These are phyloP conservation scores for Pythium dissimile DNA, from an alignment of 352 stramenopile species.

Conservation along the genomic window DNA sequence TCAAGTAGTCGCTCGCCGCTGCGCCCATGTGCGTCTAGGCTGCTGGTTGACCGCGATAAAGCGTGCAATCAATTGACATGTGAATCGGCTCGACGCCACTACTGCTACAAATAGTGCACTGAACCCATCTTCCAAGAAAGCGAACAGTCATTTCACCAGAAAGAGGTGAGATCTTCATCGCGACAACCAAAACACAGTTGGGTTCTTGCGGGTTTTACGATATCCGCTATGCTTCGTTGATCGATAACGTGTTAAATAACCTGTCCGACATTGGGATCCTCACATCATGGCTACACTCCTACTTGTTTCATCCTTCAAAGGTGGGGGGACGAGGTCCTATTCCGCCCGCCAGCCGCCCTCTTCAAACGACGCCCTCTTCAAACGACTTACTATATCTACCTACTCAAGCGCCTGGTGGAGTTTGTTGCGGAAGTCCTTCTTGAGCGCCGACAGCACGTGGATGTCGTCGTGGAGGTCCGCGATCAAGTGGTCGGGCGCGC, in stretches of 20 bases:
- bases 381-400: too few relatives aligned
- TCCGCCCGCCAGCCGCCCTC: too few relatives aligned
- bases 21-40: slow-evolving; percentile 44
- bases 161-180: not conserved
- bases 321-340: not conserved
- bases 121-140: too few relatives aligned
- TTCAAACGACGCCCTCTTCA: too few relatives aligned
- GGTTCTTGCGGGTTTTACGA: too few relatives aligned
- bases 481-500: slow-evolving; percentile 67
- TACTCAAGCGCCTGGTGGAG: slow-evolving; percentile 56
- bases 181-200: not conserved
- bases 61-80: not conserved
- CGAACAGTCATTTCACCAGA: too few relatives aligned
- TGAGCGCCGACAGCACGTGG: slow-evolving; percentile 73
- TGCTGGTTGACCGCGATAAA: not conserved
- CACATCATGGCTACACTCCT: slow-evolving; percentile 18
- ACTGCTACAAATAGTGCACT: slow-evolving; percentile 11
- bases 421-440: slow-evolving; percentile 81
- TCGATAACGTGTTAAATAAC: slow-evolving; percentile 25
- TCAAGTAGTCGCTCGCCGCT: slow-evolving; percentile 51
- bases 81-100: not conserved
- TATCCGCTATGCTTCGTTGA: too few relatives aligned
- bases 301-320: not conserved
- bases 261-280: slow-evolving; percentile 6
- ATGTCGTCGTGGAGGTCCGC: slow-evolving; percentile 78